phyloP scores from a whole-genome alignment of 768 basidiomycete species.

The Serendipita indica region DNA sequence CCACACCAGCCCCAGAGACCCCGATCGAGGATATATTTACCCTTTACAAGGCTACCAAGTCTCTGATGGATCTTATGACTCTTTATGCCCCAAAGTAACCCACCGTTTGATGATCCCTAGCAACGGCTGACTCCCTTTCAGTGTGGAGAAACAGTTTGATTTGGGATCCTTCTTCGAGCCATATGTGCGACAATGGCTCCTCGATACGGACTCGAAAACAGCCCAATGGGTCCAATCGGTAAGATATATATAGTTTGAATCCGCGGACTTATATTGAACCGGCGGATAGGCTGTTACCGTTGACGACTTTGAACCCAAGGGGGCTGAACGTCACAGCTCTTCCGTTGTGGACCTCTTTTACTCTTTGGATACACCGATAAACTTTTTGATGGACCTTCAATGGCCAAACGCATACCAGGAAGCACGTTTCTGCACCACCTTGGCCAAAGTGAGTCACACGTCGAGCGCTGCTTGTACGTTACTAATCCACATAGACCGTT shows the following conservation, averaged over 20 bases:
- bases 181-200: slow-evolving; percentile 76
- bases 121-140: slow-evolving; percentile 10
- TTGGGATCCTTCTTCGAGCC: slow-evolving; percentile 69
- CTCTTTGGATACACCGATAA: slow-evolving; percentile 78
- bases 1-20: slow-evolving; percentile 72
- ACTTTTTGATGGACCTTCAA: slow-evolving; percentile 73
- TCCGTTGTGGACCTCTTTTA: slow-evolving; percentile 95
- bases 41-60: slow-evolving; percentile 65
- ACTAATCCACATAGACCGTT: slow-evolving; percentile 46
- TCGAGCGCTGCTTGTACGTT: neutral
- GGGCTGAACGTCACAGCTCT: slow-evolving; percentile 76
- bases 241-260: slow-evolving; percentile 24
- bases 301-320: slow-evolving; percentile 76
- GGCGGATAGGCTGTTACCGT: slow-evolving; percentile 55
- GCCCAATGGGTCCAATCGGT: slow-evolving; percentile 88
- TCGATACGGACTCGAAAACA: slow-evolving; percentile 81
- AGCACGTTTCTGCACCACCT: slow-evolving; percentile 74
- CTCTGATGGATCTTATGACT: slow-evolving; percentile 59
- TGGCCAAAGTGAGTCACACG: slow-evolving; percentile 56
- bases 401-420: slow-evolving; percentile 88
- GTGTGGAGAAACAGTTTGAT: slow-evolving; percentile 48
- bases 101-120: neutral
- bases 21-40: slow-evolving; percentile 84
- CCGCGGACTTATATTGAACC: slow-evolving; percentile 12
- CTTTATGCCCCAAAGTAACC: slow-evolving; percentile 71